Base-by-base conservation (phyloP, 306 rosid species). In the Castanopsis chinensis region DNA sequence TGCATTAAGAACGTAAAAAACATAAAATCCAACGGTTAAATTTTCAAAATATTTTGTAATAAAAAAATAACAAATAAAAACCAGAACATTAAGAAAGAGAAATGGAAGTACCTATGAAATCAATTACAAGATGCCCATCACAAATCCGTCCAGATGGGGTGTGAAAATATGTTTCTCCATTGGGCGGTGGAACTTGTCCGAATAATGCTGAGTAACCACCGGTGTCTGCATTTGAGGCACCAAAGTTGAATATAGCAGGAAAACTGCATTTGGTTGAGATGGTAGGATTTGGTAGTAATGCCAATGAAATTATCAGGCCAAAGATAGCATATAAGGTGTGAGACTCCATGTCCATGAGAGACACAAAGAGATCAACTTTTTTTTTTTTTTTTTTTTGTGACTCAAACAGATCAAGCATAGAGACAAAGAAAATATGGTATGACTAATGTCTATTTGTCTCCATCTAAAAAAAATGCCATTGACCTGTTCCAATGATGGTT, bases 161-260 rank as follows among this genome's bases (percentile, higher is more conserved):
- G 67, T 76, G 87, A 53, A 92, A 92, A 83, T 43, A 88, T 56
- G 94, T 83, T 71, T 71, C 79, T 52, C 94, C 97, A 9, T 77
- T 79, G 15, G 97, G 97, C 37, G 71, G 81, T 4, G 89, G 87
- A 19, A 89, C 92, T 77, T 83, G 90, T 43, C 89, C 91, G n/a
- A 87, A 90, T 27, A 82, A 86, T 4, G 92, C 92, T 1, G 91
- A 85, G 25, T 86, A 54, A 15, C 84, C 94, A 6, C 94, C 89
- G 0, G 92, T 90, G 74, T 90, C 92, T 1, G 94, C 88, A 69
- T 90, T 88, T 3, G 92, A 90, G 73, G 86, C 94, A 19, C 92
- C 88, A 0, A 88, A 90, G 80, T 90, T 90, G 81, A 88, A 90
- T 18, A 86, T 84, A 13, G 88, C 86, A 21, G 86, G 86, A 59